Conservation (phyloP, 1,139 yeast genomes). For the Zygosaccharomyces sapae region DNA sequence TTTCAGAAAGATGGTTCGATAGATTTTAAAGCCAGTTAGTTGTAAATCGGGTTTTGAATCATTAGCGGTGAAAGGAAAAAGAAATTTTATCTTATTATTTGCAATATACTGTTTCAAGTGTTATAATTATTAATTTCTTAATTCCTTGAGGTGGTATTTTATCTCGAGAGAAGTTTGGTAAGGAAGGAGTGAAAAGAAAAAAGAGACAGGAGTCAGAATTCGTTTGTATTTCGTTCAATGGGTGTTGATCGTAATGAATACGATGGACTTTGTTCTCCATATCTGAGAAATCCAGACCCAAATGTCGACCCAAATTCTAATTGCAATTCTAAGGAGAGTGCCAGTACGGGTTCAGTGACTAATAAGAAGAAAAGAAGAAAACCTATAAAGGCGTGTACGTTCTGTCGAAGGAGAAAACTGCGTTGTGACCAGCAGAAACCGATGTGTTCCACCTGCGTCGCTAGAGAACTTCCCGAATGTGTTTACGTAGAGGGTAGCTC, state of each 20-base stretch:
- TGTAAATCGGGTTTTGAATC: not conserved
- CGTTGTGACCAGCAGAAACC: constrained; percentile 35
- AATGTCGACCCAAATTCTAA: not conserved
- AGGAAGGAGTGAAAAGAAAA: no score
- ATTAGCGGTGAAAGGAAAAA: not conserved
- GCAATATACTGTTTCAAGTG: no score
- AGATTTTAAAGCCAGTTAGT: not conserved
- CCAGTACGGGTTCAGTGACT: not conserved
- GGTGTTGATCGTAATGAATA: constrained; percentile 1
- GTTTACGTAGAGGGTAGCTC: constrained; percentile 23
- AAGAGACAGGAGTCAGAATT: not conserved
- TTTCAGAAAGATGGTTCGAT: constrained; percentile 2
- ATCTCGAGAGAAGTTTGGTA: not conserved
- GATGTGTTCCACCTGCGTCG: constrained; percentile 29
- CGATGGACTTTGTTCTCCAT: not conserved
- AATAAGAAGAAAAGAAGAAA: constrained; percentile 26
- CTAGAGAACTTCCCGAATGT: constrained; percentile 24
- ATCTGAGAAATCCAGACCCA: not conserved
- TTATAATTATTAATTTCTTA: no score
- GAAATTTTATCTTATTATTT: no score
- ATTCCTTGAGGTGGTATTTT: not conserved
- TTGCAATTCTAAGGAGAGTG: not conserved
- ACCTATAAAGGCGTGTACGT: constrained; percentile 29
- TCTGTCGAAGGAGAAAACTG: constrained; percentile 31
- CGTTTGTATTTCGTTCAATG: not conserved